A percentile compares a stretch with the other conserved stretches of the same genome.
These are phyloP conservation scores for Schizothecium vesticola DNA, from an alignment of 495 filamentous ascomycete species.

Conservation along the genomic window DNA sequence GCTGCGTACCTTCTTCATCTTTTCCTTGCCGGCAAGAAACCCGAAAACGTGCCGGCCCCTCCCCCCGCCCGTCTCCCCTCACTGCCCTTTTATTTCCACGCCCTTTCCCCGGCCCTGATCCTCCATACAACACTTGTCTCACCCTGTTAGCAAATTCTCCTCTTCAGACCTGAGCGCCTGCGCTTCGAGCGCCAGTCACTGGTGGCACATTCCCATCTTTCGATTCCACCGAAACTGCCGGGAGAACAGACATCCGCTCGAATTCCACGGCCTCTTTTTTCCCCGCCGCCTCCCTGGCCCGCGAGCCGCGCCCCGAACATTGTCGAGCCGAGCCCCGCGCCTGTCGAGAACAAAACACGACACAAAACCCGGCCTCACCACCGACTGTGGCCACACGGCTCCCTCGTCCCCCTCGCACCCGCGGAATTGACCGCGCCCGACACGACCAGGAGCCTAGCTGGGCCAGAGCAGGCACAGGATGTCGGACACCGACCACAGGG, in stretches of 20 bases:
- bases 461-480: conserved; percentile 19
- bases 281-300: not conserved
- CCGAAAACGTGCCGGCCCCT: not conserved
- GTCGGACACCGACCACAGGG: conserved; percentile 34
- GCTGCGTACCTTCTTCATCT: not conserved
- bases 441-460: not conserved
- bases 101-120: not conserved
- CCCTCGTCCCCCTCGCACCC: not conserved
- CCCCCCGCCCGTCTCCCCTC: not conserved
- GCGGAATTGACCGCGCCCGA: not conserved
- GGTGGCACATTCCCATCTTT: conserved; percentile 1
- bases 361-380: not conserved
- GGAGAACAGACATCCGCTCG: not conserved
- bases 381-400: not conserved
- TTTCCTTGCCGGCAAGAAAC: not conserved
- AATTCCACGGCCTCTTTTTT: not conserved
- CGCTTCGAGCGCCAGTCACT: conserved; percentile 2
- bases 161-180: conserved; percentile 1
- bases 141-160: conserved; percentile 10
- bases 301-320: not conserved
- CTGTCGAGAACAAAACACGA: not conserved
- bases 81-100: not conserved
- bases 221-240: conserved; percentile 4
- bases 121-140: not conserved
- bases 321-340: not conserved